Evolutionary conservation across 352 stramenopile species (phyloP), one percentile per base, ranked within the genome.

Genomic region (Phytophthora foliorum): DNA sequence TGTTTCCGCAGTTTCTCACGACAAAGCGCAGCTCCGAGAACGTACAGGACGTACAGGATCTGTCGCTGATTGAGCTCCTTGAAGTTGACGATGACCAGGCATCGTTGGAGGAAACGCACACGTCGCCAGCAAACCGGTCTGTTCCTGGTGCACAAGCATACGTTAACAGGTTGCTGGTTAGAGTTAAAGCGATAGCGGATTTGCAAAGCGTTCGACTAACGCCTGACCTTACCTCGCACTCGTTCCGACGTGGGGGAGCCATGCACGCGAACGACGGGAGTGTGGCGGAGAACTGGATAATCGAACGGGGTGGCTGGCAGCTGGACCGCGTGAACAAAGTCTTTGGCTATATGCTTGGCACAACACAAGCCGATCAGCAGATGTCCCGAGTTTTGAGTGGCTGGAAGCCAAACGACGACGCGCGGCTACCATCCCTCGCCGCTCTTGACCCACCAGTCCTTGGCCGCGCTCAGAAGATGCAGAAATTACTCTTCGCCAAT

Each of bases 1-100:
- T 60, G 13, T 69, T 69, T 38, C 64, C 42, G 16, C 56, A 72
- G 41, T 72, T 72, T 8, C 38, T n/a, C 3, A 5, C 17, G 4
- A 44, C 25, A 34, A 69, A 63, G 4, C 31, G 38, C 4, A 49
- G 44, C 17, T 6, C 21, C 8, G 24, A 22, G 5, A 49, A 46
- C 21, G 32, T 31, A 3, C 9, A 48, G 10, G 44, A 45, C 6
- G 31, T 61, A 8, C 29, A 57, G 21, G 50, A 73, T 39, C 44
- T 64, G 2, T 58, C 22, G 0, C 29, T 68, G 0, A 11, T 73
- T n/a, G 36, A 73, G 32, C 46, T 74, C 9, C 54, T 61, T 10
- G 39, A 61, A 32, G 54, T 38, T n/a, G 41, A 45, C 3, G 54
- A 61, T 19, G 4, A 24, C 27, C 25, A 9, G 11, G 9, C 11